Base-by-base conservation (phyloP, 441 rosid species). In the Corymbia calophylla region DNA sequence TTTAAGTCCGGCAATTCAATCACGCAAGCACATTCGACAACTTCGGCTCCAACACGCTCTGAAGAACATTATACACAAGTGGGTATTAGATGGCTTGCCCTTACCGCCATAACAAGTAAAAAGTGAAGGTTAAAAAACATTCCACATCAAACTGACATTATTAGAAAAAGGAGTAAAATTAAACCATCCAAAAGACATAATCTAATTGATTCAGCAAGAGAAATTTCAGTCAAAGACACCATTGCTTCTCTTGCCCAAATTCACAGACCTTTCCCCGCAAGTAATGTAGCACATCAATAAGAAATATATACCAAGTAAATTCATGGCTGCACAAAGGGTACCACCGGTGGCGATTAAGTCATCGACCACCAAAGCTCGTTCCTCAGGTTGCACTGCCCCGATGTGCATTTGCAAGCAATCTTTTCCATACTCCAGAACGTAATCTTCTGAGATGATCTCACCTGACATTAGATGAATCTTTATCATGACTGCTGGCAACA, bases 261-360 rank as follows among this genome's bases (percentile, higher is more conserved):
- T 77, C 84, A 73, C 1, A 73, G 82, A 35, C 49, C 66, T 21
- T 73, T 39, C 17, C 84, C 84, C 6, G 2, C n/a, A 12, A 77
- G 84, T 44, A 77, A 77, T 23, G 3, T 39, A 23, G 84, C n/a
- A 3, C n/a, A 0, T 77, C 29, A 77, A 77, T 23, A 18, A 44
- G 51, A 77, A 77, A 44, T 53, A 16, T 32, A 6, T 89, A 89
- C 91, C 91, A 15, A 89, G 68, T 53, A 89, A 70, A 73, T 58
- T 89, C 58, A 89, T 89, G 49, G 91, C 89, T 17, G 91, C 91
- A 48, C 91, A 87, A 29, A 89, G 89, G n/a, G 91, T 89, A 44
- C 89, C 91, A 17, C 91, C 91, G 18, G 91, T 89, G 44, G 91
- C 91, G 47, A 89, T 88, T 17, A 89, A 80, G 60, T 89, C 91